Evolutionary conservation across 2,329 filamentous ascomycete species (phyloP).

Genomic region (Mycosphaerella sp.): DNA sequence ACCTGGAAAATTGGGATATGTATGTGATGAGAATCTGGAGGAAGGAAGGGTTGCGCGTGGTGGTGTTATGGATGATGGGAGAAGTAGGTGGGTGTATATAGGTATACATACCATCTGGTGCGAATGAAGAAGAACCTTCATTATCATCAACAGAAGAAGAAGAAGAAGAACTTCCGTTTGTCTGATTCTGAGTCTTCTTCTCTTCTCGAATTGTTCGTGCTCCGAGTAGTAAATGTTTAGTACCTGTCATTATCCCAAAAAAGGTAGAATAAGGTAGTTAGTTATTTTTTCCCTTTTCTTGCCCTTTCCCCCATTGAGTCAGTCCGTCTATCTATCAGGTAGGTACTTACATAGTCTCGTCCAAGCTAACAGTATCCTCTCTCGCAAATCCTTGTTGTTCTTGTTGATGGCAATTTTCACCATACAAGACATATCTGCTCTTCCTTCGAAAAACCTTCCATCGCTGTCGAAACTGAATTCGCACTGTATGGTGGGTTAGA

Average conservation of each 20-base stretch:
- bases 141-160: too few species aligned
- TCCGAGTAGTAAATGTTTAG: slow-evolving; percentile 36
- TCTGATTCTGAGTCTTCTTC: neutral
- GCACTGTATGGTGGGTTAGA: too few species aligned
- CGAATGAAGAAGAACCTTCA: neutral
- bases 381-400: slow-evolving; percentile 28
- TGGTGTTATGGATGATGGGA: neutral
- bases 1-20: too few species aligned
- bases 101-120: slow-evolving; percentile 4
- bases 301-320: too few species aligned
- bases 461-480: slow-evolving; percentile 43
- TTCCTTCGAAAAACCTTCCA: slow-evolving; percentile 40
- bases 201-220: slow-evolving; percentile 26
- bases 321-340: too few species aligned
- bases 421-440: slow-evolving; percentile 41
- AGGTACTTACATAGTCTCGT: slow-evolving; percentile 33
- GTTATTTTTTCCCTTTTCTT: too few species aligned
- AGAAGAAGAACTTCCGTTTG: too few species aligned
- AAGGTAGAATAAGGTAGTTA: too few species aligned
- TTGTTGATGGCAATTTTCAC: slow-evolving; percentile 36
- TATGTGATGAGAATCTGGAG: too few species aligned
- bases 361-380: slow-evolving; percentile 39
- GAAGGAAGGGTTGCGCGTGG: too few species aligned
- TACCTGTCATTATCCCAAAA: too few species aligned
- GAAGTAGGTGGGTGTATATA: neutral